Evolutionary conservation across 768 basidiomycete species (phyloP).

Genomic region (Rubroboletus satanas): DNA sequence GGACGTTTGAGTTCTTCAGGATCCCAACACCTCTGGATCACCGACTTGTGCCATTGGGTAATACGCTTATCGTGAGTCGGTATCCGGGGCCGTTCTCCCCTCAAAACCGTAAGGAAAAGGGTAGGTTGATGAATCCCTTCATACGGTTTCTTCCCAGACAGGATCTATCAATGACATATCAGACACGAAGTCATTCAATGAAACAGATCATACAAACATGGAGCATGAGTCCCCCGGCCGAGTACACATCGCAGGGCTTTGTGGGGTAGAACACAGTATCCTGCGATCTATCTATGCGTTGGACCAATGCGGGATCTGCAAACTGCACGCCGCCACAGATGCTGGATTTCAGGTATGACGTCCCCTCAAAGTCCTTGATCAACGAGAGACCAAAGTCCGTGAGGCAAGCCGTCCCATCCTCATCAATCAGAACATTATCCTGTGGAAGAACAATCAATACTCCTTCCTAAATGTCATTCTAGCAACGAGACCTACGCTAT

Average conservation of each 20-base stretch:
- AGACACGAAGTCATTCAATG: not conserved
- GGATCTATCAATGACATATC: slow-evolving; percentile 12
- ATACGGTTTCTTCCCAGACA: slow-evolving; percentile 21
- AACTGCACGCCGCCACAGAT: slow-evolving; percentile 41
- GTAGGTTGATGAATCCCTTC: not conserved
- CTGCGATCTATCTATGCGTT: not conserved
- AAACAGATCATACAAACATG: slow-evolving; percentile 17
- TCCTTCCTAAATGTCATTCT: not conserved
- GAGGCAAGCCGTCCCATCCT: slow-evolving; percentile 38
- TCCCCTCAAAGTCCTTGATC: slow-evolving; percentile 24
- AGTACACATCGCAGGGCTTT: slow-evolving; percentile 26
- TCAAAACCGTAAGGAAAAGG: not conserved
- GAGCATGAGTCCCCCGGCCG: slow-evolving; percentile 35
- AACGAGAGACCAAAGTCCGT: slow-evolving; percentile 46
- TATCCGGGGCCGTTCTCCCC: slow-evolving; percentile 14
- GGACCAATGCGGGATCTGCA: slow-evolving; percentile 38
- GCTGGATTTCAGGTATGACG: slow-evolving; percentile 31
- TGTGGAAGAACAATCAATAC: not conserved
- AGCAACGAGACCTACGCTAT: slow-evolving; percentile 26
- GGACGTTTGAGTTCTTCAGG: slow-evolving; percentile 16
- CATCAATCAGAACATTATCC: slow-evolving; percentile 44
- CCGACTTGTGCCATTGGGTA: not conserved
- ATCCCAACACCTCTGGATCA: slow-evolving; percentile 21
- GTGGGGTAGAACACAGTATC: slow-evolving; percentile 11
- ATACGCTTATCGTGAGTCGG: not conserved